phyloP scores from a whole-genome alignment of 495 filamentous ascomycete genomes.

The Darksidea phi region DNA sequence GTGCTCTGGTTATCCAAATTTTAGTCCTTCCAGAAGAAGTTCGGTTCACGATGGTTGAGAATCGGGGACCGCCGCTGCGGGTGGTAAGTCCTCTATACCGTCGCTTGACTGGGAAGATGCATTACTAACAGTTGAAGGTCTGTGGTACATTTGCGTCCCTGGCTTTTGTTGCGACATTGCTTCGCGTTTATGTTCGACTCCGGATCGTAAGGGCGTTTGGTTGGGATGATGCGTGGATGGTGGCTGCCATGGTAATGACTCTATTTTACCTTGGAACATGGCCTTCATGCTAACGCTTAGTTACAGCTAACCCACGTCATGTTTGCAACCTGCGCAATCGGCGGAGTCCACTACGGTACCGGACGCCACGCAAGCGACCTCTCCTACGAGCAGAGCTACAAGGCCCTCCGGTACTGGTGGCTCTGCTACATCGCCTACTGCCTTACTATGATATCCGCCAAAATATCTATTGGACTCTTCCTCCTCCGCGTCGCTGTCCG shows the following conservation, averaged over 20 bases:
- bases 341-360: slow-evolving; percentile 19
- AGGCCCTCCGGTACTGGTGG: slow-evolving; percentile 23
- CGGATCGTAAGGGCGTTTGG: slow-evolving; percentile 22
- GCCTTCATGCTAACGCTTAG: neutral
- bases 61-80: slow-evolving; percentile 17
- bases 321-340: slow-evolving; percentile 12
- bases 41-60: slow-evolving; percentile 9
- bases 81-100: slow-evolving; percentile 13
- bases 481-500: slow-evolving; percentile 43
- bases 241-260: slow-evolving; percentile 12
- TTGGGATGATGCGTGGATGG: slow-evolving; percentile 29
- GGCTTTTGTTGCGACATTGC: slow-evolving; percentile 11
- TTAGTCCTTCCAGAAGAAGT: too few relatives aligned
- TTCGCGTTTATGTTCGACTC: slow-evolving; percentile 23
- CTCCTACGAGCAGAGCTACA: slow-evolving; percentile 2
- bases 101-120: slow-evolving; percentile 1
- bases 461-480: slow-evolving; percentile 47
- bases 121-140: slow-evolving; percentile 4
- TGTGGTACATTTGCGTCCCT: slow-evolving; percentile 12
- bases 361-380: slow-evolving; percentile 16
- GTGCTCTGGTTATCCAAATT: too few relatives aligned
- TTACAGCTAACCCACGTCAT: slow-evolving; percentile 13
- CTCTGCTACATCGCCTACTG: slow-evolving; percentile 21
- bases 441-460: slow-evolving; percentile 41
- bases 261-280: neutral